Base-by-base conservation (phyloP, 2,329 filamentous ascomycete species). In the Chrysosporium queenslandicum region DNA sequence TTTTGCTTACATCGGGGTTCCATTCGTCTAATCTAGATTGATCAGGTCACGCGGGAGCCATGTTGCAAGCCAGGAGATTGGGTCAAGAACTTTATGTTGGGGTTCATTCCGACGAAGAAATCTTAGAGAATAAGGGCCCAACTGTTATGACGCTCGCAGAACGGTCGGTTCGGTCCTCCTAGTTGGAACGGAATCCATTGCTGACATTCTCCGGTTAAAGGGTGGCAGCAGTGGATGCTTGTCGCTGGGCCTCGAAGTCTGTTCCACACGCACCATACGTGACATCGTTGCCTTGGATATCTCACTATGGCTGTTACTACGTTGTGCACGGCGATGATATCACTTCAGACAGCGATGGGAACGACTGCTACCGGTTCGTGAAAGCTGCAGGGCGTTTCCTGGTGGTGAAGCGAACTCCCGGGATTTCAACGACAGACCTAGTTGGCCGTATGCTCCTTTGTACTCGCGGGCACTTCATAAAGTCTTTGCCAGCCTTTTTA, bases 261-360 rank as follows among this genome's bases (percentile, higher is more conserved):
- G 77, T 98, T 53, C 81, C 88, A 11, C 74, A 86, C 66, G 91
- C 92, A 12, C 92, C 92, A 27, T 98, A 98, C 71, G 92, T 98
- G 52, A 98, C 92, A 20, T 85, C 85, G 55, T 79, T 97, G 45
- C 83, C 86, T 46, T 98, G 90, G 87, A 94, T 98, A 64, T 85
- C 85, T 53, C 89, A 95, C 70, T 96, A 92, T 67, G 90, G 92
- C 57, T 97, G 92, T 76, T 81, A 85, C 64, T 97, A 91, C 68
- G 92, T 97, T 39, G 91, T 95, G 1, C 91, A 97, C 69, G 91
- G 91, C 55, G 92, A 97, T 68, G 91, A 97, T 70, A 94, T 97
- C 65, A 97, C 92, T 2, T 94, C 89, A 0, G 92, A 98, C 70
- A 87, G 86, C 66, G 82, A 83, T 59, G 92, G 92, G 39, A 85